phyloP scores from a whole-genome alignment of 1,139 yeast genomes.

The Arxiozyma bovina region DNA sequence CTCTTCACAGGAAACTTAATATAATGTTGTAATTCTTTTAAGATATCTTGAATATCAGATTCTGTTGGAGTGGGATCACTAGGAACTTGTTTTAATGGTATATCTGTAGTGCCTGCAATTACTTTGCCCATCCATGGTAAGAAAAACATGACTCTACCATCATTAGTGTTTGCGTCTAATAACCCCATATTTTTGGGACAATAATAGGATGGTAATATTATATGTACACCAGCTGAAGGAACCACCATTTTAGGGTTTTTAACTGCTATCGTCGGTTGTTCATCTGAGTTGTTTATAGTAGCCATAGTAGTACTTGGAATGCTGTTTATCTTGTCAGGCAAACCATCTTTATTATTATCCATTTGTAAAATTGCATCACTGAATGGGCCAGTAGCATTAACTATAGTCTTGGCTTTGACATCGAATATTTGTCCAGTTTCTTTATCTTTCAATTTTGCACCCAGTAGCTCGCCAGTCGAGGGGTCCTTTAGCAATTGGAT shows the following conservation, averaged over 20 bases:
- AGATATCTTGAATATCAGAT: slow-evolving; percentile 81
- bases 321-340: slow-evolving; percentile 44
- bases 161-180: slow-evolving; percentile 84
- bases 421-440: slow-evolving; percentile 59
- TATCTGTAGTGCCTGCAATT: slow-evolving; percentile 93
- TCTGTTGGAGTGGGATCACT: slow-evolving; percentile 81
- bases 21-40: slow-evolving; percentile 82
- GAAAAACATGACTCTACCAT: slow-evolving; percentile 95
- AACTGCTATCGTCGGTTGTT: slow-evolving; percentile 18
- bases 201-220: slow-evolving; percentile 85
- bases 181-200: slow-evolving; percentile 85
- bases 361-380: slow-evolving; percentile 77
- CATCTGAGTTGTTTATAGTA: slow-evolving; percentile 13
- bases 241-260: slow-evolving; percentile 67
- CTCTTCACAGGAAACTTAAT: slow-evolving; percentile 81
- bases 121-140: slow-evolving; percentile 98
- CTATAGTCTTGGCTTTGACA: slow-evolving; percentile 63
- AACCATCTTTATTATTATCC: slow-evolving; percentile 66
- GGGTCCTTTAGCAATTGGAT: slow-evolving; percentile 60
- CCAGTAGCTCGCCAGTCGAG: slow-evolving; percentile 51
- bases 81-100: slow-evolving; percentile 66
- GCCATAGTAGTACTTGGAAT: slow-evolving; percentile 11
- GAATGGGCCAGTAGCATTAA: slow-evolving; percentile 93
- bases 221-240: slow-evolving; percentile 86
- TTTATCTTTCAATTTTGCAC: slow-evolving; percentile 67